These are phyloP conservation scores for Tylopilus balloui DNA, from an alignment of 768 basidiomycete species.

Conservation along the genomic window DNA sequence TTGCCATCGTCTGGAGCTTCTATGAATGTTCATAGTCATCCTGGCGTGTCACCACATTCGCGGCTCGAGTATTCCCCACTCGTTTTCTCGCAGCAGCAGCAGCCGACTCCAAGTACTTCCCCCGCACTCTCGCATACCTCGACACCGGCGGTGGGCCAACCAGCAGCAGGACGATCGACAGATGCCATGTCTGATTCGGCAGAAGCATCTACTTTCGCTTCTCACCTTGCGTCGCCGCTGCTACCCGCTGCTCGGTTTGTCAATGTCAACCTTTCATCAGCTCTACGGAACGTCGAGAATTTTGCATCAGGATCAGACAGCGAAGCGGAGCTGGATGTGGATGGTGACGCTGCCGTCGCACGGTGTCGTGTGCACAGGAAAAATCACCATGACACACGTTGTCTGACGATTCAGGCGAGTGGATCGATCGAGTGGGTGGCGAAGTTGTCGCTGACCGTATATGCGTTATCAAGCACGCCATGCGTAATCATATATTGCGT, in stretches of 20 bases:
- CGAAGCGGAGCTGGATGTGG: conserved; percentile 35
- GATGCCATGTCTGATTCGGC: neutral
- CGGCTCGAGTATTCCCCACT: conserved; percentile 7
- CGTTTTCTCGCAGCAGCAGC: conserved; percentile 21
- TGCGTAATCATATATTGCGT: conserved; percentile 60
- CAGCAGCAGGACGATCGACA: conserved; percentile 9
- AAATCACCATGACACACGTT: conserved; percentile 61
- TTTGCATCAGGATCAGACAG: conserved; percentile 33
- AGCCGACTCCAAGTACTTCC: conserved; percentile 29
- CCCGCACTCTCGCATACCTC: conserved; percentile 29
- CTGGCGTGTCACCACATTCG: conserved; percentile 3
- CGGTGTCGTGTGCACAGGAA: conserved; percentile 40
- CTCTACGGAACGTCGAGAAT: conserved; percentile 22
- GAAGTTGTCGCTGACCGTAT: conserved; percentile 2
- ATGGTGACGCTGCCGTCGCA: conserved; percentile 31
- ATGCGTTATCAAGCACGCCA: conserved; percentile 50
- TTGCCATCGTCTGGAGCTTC: conserved; percentile 3
- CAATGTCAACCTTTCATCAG: conserved; percentile 10
- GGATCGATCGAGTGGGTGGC: neutral
- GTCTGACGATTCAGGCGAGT: conserved; percentile 63
- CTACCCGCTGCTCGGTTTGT: conserved; percentile 21
- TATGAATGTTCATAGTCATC: neutral
- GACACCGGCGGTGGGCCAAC: conserved; percentile 19
- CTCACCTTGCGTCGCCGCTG: conserved; percentile 15
- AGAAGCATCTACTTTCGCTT: conserved; percentile 3